Percentiles rank a stretch among this genome's conserved stretches.
Evolutionary conservation across 257 asterid species (phyloP).

Genomic region (Avicennia marina): DNA sequence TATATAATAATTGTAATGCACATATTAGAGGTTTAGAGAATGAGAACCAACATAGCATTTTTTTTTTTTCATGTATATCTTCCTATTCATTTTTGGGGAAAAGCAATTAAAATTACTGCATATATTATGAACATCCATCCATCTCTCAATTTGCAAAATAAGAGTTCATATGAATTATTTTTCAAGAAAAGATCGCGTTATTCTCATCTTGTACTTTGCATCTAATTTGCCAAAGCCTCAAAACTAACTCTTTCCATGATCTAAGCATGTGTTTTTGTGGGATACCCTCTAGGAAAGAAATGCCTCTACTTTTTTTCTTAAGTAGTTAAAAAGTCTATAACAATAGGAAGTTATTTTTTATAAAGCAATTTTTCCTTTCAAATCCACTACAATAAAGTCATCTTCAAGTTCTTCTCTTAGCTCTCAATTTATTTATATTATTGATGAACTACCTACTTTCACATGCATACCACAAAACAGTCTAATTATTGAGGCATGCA

Average conservation of each 20-base stretch:
- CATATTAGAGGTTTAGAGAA: too few species aligned
- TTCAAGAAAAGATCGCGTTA: not conserved
- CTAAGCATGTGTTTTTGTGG: not conserved
- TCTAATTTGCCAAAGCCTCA: not conserved
- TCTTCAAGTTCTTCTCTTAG: not conserved
- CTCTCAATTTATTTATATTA: not conserved
- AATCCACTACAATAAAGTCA: not conserved
- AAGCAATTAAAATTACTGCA: not conserved
- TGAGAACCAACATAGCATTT: too few species aligned
- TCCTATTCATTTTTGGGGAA: not conserved
- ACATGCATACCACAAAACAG: too few species aligned
- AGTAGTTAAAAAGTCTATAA: not conserved
- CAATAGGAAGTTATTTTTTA: not conserved
- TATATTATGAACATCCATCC: not conserved
- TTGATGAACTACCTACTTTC: not conserved
- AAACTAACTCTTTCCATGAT: not conserved
- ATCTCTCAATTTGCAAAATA: not conserved
- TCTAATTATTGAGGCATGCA: too few species aligned
- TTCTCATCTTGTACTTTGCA: not conserved
- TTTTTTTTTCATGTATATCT: not conserved
- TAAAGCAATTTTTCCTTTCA: not conserved
- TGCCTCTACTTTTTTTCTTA: not conserved
- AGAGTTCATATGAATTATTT: not conserved
- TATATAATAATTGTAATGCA: too few species aligned
- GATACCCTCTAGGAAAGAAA: not conserved